A percentile compares a stretch with the other conserved stretches of the same genome.
Conservation (phyloP, 163 green algal species). For the Volvox carteri region DNA sequence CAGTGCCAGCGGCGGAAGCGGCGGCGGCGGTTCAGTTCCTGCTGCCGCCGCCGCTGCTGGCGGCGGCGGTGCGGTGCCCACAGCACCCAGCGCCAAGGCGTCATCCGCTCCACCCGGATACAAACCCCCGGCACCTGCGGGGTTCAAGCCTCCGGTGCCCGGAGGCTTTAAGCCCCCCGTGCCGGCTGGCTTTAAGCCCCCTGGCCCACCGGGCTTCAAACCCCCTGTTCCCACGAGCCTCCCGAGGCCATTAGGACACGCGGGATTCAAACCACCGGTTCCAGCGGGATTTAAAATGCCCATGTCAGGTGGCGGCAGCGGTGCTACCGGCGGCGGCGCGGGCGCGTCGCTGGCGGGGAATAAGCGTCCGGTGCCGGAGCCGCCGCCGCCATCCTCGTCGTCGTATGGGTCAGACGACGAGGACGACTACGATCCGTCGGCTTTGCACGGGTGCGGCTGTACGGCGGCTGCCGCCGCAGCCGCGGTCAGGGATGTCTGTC, state of each 20-base stretch:
- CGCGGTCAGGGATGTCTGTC: no score
- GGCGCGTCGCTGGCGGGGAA: neutral
- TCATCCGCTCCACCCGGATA: neutral
- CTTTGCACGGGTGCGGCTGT: no score
- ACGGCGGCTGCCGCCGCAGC: neutral
- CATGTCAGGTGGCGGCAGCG: neutral
- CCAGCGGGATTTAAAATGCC: conserved; percentile 11
- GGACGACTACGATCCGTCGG: neutral
- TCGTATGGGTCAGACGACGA: neutral
- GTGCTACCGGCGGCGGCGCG: neutral
- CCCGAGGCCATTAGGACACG: neutral
- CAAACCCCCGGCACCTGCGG: conserved; percentile 10
- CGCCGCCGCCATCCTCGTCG: neutral
- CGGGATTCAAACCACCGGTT: conserved; percentile 24
- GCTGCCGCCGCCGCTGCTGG: neutral
- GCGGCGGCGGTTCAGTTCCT: neutral
- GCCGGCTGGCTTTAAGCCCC: conserved; percentile 26
- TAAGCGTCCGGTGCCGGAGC: conserved; percentile 30
- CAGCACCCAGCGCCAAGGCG: neutral
- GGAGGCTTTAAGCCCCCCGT: conserved; percentile 23
- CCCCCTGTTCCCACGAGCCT: conserved; percentile 7
- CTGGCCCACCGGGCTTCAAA: conserved; percentile 9
- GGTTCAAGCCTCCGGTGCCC: neutral
- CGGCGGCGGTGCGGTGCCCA: neutral
- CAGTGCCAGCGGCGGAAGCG: conserved; percentile 2